These are phyloP conservation scores for Ramalina peruviana DNA, from an alignment of 495 filamentous ascomycete genomes.

Conservation along the genomic window DNA sequence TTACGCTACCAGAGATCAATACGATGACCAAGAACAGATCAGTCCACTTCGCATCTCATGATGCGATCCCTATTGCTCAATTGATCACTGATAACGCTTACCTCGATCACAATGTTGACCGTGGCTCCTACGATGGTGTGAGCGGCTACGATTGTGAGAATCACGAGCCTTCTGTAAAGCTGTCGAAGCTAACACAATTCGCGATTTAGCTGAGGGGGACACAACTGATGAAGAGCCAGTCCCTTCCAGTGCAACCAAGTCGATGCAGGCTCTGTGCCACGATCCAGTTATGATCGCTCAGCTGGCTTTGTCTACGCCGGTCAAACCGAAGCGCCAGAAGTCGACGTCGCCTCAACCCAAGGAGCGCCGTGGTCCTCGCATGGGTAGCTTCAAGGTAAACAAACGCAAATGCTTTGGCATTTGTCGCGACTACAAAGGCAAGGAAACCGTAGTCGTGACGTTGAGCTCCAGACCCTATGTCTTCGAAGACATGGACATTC, in stretches of 20 bases:
- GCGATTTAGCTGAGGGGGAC: slow-evolving; percentile 58
- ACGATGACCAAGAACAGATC: not conserved
- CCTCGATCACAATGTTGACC: slow-evolving; percentile 29
- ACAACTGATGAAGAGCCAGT: slow-evolving; percentile 74
- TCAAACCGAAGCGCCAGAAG: slow-evolving; percentile 22
- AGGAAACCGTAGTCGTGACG: too few species aligned
- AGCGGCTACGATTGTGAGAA: slow-evolving; percentile 73
- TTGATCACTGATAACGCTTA: slow-evolving; percentile 14
- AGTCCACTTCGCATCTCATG: not conserved
- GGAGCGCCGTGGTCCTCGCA: slow-evolving; percentile 40
- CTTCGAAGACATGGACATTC: too few species aligned
- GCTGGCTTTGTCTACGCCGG: slow-evolving; percentile 15
- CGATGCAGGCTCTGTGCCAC: slow-evolving; percentile 42
- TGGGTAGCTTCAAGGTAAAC: slow-evolving; percentile 39
- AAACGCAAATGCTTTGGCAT: slow-evolving; percentile 13
- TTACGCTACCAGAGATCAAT: not conserved
- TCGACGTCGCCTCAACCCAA: slow-evolving; percentile 28
- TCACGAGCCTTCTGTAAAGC: slow-evolving; percentile 16
- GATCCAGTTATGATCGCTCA: slow-evolving; percentile 37
- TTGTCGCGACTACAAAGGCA: too few species aligned
- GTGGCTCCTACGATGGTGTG: slow-evolving; percentile 40
- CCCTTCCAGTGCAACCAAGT: slow-evolving; percentile 38
- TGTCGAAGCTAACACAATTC: slow-evolving; percentile 37
- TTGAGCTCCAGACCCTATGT: too few species aligned
- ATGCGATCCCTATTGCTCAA: slow-evolving; percentile 25